Conservation (phyloP, 2,329 filamentous ascomycete genomes). For the Aspergillus clavatus region DNA sequence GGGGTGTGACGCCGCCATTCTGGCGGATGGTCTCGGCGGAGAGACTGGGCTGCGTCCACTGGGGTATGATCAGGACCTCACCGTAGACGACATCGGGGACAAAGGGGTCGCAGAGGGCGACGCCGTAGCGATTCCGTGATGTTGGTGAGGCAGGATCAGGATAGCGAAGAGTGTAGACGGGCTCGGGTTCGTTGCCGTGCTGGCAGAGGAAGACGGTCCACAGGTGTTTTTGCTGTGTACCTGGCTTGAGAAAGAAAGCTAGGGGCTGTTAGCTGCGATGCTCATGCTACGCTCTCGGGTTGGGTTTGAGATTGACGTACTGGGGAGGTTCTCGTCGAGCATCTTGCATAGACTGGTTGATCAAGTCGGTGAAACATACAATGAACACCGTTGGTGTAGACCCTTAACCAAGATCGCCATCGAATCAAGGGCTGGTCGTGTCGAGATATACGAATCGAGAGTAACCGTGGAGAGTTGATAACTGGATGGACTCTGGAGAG, state of each 20-base stretch:
- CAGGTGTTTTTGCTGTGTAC: constrained; percentile 39
- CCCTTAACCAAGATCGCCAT: background rate
- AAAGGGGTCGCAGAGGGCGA: constrained; percentile 77
- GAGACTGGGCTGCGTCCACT: constrained; percentile 77
- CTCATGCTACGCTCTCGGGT: too few relatives aligned
- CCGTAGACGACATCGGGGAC: constrained; percentile 78
- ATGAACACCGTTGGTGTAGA: background rate
- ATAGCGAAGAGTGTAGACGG: constrained; percentile 75
- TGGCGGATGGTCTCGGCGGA: constrained; percentile 74
- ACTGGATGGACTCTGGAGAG: too few relatives aligned
- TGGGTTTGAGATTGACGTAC: too few relatives aligned
- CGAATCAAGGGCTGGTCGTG: background rate
- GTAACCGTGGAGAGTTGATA: too few relatives aligned
- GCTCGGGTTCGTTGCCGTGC: constrained; percentile 72
- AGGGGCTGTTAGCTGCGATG: too few relatives aligned
- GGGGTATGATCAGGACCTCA: constrained; percentile 77
- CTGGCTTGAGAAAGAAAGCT: constrained; percentile 59
- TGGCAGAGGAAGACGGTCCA: constrained; percentile 50
- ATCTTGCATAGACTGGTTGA: constrained; percentile 45
- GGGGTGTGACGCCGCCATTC: constrained; percentile 60
- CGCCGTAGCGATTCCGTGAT: constrained; percentile 78
- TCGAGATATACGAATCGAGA: background rate
- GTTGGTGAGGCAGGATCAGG: constrained; percentile 65
- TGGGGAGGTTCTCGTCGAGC: constrained; percentile 93
- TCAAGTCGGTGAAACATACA: background rate